Evolutionary conservation across 345 rosid species (phyloP).

Genomic region (rapeseed (Brassica napus)): DNA sequence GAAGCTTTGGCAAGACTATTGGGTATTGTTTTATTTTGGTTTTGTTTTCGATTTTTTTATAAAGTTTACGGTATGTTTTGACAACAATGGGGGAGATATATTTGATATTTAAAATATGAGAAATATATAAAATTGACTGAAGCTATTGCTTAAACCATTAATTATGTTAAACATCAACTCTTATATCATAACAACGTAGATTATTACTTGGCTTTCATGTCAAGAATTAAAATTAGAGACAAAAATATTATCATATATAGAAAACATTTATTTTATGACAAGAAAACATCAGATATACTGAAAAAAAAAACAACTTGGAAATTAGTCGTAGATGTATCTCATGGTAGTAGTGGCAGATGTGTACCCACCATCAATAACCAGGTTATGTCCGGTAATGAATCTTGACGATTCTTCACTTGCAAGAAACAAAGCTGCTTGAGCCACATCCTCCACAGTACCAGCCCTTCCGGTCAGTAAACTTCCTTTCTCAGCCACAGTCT

Average conservation of each 20-base stretch:
- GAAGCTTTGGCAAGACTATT: too few relatives aligned
- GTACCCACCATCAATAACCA: conserved; percentile 77
- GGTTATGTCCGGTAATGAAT: conserved; percentile 73
- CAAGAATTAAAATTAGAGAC: background rate
- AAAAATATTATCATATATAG: background rate
- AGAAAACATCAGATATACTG: background rate
- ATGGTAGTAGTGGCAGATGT: conserved; percentile 53
- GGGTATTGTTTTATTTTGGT: too few relatives aligned
- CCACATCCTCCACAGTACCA: conserved; percentile 61
- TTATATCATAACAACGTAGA: background rate
- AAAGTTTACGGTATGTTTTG: too few relatives aligned
- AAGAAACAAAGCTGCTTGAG: conserved; percentile 69
- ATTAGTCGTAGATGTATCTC: conserved; percentile 53
- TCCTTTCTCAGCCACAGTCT: conserved; percentile 56
- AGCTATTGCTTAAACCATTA: too few relatives aligned
- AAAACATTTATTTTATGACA: background rate
- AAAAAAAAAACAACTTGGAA: background rate
- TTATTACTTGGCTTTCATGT: background rate
- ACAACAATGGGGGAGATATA: too few relatives aligned
- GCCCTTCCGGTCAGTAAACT: conserved; percentile 65
- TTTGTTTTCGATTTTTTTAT: too few relatives aligned
- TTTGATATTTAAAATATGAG: too few relatives aligned
- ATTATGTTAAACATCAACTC: too few relatives aligned
- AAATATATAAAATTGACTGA: too few relatives aligned
- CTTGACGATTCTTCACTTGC: conserved; percentile 66